phyloP scores from a whole-genome alignment of 441 rosid species.

The Populus hybrid region DNA sequence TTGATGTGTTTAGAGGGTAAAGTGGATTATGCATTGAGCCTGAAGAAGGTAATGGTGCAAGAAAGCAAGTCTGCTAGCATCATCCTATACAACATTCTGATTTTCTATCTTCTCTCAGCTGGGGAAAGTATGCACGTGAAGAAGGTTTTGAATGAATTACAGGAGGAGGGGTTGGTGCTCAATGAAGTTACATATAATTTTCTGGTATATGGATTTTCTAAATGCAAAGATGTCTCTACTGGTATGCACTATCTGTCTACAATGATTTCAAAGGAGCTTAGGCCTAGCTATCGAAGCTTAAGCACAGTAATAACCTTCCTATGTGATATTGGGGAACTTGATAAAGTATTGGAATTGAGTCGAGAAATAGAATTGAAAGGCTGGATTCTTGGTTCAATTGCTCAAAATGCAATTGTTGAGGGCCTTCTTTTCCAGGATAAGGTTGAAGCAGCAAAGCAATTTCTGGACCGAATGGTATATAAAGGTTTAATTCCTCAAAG shows the following conservation, averaged over 20 bases:
- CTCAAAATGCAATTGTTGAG: conserved; percentile 47
- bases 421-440: conserved; percentile 44
- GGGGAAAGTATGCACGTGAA: conserved; percentile 32
- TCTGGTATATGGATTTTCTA: conserved; percentile 59
- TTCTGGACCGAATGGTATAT: conserved; percentile 42
- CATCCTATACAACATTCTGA: conserved; percentile 46
- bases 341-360: conserved; percentile 46
- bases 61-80: conserved; percentile 28
- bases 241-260: conserved; percentile 42
- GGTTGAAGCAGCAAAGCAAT: conserved; percentile 51
- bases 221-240: conserved; percentile 35
- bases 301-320: conserved; percentile 39
- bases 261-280: conserved; percentile 57
- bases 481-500: conserved; percentile 34
- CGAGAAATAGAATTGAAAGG: conserved; percentile 54
- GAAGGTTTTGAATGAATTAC: conserved; percentile 46
- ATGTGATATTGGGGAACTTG: conserved; percentile 43
- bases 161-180: conserved; percentile 35
- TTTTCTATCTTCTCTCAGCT: conserved; percentile 47
- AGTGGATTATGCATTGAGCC: conserved; percentile 33
- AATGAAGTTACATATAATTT: conserved; percentile 65
- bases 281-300: conserved; percentile 57
- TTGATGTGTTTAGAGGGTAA: conserved; percentile 48
- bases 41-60: conserved; percentile 49
- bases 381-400: conserved; percentile 41